These are phyloP conservation scores for Penicillium oxalicum DNA, from an alignment of 2,329 filamentous ascomycete species.

Conservation along the genomic window DNA sequence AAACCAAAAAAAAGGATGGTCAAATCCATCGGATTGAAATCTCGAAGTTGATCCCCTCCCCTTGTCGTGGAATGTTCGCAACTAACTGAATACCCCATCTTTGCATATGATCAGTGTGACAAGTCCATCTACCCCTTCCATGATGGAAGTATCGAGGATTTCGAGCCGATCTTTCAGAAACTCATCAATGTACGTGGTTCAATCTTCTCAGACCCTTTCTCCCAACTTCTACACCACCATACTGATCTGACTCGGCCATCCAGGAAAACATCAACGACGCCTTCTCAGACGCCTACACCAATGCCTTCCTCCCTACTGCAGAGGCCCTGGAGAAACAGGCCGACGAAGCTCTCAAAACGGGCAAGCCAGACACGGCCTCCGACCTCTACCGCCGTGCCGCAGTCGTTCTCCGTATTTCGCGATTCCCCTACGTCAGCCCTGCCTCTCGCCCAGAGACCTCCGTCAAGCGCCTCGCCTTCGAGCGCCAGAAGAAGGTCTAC, in stretches of 20 bases:
- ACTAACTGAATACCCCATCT: slow-evolving; percentile 24
- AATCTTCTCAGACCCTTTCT: not conserved
- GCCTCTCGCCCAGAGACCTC: slow-evolving; percentile 18
- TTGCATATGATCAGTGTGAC: slow-evolving; percentile 35
- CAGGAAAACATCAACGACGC: slow-evolving; percentile 58
- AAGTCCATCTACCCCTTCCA: slow-evolving; percentile 69
- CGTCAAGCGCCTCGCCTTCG: slow-evolving; percentile 58
- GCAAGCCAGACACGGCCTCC: slow-evolving; percentile 50
- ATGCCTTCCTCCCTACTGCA: slow-evolving; percentile 56
- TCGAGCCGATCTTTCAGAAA: slow-evolving; percentile 61
- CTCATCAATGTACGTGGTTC: slow-evolving; percentile 48
- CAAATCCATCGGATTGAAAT: no score
- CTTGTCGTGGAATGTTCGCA: no score
- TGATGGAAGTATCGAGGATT: slow-evolving; percentile 62
- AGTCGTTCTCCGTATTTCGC: slow-evolving; percentile 65
- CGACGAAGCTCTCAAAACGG: slow-evolving; percentile 45
- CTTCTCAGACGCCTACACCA: slow-evolving; percentile 59
- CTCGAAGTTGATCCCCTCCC: no score
- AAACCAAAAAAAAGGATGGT: not conserved
- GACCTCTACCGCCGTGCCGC: slow-evolving; percentile 64
- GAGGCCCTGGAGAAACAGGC: slow-evolving; percentile 51
- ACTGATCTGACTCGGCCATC: not conserved
- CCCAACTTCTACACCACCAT: not conserved
- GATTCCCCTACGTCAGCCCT: slow-evolving; percentile 54
- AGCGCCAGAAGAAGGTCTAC: slow-evolving; percentile 59